These are phyloP conservation scores for Knufia fluminis DNA, from an alignment of 2,329 filamentous ascomycete genomes.

Conservation along the genomic window DNA sequence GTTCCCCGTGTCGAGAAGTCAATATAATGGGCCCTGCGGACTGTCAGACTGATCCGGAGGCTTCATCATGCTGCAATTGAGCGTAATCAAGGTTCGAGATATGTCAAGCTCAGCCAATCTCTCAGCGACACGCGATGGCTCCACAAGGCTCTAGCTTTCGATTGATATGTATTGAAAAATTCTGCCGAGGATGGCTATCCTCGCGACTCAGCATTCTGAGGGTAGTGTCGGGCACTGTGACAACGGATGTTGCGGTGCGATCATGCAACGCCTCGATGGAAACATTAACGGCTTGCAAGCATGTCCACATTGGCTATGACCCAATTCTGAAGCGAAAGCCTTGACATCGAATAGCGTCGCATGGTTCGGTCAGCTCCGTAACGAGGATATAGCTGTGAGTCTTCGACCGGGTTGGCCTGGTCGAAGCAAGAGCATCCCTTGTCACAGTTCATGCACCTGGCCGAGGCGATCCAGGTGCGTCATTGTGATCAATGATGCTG, in stretches of 20 bases:
- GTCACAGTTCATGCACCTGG: not conserved
- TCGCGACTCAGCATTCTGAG: not conserved
- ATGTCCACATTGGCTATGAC: not conserved
- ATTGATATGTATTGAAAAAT: not conserved
- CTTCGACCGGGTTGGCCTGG: slow-evolving; percentile 4
- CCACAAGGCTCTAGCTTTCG: not conserved
- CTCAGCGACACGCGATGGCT: not conserved
- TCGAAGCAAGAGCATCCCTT: too few relatives aligned
- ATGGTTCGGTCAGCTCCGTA: not conserved
- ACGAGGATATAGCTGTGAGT: not conserved
- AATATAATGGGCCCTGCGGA: not conserved
- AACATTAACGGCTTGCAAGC: not conserved
- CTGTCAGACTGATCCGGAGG: not conserved
- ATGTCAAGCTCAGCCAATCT: slow-evolving; percentile 1
- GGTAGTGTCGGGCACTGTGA: too few relatives aligned
- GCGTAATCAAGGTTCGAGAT: not conserved
- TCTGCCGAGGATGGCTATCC: not conserved
- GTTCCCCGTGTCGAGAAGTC: too few relatives aligned
- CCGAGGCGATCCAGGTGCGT: not conserved
- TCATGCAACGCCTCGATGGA: not conserved
- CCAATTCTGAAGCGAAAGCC: not conserved
- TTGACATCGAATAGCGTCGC: not conserved
- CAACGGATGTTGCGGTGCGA: not conserved
- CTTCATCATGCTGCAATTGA: not conserved
- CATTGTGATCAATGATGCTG: not conserved